Evolutionary conservation across 257 asterid genomes (phyloP).

Genomic region (Echium plantagineum): DNA sequence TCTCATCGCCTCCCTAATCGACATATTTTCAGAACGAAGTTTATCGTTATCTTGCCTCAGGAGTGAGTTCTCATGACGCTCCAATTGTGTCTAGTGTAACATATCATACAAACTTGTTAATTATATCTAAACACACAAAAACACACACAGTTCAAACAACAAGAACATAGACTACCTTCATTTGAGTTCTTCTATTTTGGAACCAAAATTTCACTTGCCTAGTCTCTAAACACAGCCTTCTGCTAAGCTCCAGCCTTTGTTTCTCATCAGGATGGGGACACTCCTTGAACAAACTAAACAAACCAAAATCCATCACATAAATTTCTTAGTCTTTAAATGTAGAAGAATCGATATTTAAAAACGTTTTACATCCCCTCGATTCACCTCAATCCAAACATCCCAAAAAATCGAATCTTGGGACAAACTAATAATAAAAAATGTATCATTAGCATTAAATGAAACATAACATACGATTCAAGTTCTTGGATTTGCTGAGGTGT

Average conservation of each 20-base stretch:
- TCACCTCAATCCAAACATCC: too few relatives aligned
- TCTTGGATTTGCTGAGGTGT: constrained; percentile 98
- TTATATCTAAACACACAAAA: neutral
- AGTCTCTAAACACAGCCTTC: constrained; percentile 61
- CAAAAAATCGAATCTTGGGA: too few relatives aligned
- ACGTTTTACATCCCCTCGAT: too few relatives aligned
- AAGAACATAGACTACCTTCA: constrained; percentile 46
- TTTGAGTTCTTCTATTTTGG: constrained; percentile 86
- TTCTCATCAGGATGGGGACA: constrained; percentile 98
- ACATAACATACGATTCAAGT: constrained; percentile 56
- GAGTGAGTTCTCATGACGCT: constrained; percentile 46
- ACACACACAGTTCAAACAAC: neutral
- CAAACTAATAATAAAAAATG: too few relatives aligned
- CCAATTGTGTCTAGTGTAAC: constrained; percentile 39
- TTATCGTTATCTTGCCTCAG: constrained; percentile 47
- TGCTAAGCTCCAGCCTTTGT: constrained; percentile 84
- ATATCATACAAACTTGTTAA: constrained; percentile 9
- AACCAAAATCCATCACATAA: neutral
- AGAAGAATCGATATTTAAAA: too few relatives aligned
- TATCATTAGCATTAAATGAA: too few relatives aligned
- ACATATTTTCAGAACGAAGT: constrained; percentile 43
- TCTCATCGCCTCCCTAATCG: constrained; percentile 47
- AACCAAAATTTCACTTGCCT: constrained; percentile 95
- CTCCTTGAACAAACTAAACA: constrained; percentile 68
- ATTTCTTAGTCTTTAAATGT: neutral